Evolutionary conservation across 768 basidiomycete genomes (phyloP).

Genomic region (Termitomyces sp.): DNA sequence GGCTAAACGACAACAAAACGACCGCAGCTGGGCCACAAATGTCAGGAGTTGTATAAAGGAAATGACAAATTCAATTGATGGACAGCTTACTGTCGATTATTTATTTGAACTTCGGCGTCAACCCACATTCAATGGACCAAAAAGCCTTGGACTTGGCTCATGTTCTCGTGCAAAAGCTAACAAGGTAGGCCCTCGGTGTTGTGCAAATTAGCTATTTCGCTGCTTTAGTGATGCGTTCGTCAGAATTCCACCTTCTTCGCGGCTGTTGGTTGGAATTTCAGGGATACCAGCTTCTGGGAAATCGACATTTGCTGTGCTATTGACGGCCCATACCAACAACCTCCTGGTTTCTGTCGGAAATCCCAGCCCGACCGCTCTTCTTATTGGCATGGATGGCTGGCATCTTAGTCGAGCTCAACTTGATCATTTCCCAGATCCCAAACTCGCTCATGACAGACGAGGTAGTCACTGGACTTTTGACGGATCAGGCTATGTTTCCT

Average conservation of each 20-base stretch:
- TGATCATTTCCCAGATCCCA: slow-evolving; percentile 71
- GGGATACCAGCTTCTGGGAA: slow-evolving; percentile 90
- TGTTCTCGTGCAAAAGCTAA: slow-evolving; percentile 33
- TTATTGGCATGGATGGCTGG: slow-evolving; percentile 90
- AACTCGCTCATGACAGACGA: slow-evolving; percentile 73
- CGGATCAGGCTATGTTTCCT: slow-evolving; percentile 62
- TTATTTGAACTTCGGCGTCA: not conserved
- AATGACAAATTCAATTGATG: not conserved
- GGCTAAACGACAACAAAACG: not conserved
- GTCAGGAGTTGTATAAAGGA: too few species aligned
- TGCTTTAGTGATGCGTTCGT: slow-evolving; percentile 6
- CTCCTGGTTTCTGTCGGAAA: slow-evolving; percentile 25
- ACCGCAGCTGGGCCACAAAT: not conserved
- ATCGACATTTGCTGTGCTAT: slow-evolving; percentile 63
- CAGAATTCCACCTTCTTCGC: slow-evolving; percentile 34
- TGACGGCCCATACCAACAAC: slow-evolving; percentile 53
- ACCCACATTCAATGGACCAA: slow-evolving; percentile 32
- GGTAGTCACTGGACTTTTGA: slow-evolving; percentile 95
- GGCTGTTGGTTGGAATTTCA: slow-evolving; percentile 69
- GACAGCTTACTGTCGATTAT: not conserved
- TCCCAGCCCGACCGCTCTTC: slow-evolving; percentile 41
- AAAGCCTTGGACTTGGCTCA: slow-evolving; percentile 37
- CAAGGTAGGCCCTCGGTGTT: slow-evolving; percentile 29
- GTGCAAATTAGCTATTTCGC: not conserved
- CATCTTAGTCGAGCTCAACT: slow-evolving; percentile 80